phyloP scores from a whole-genome alignment of 2,329 filamentous ascomycete genomes.

The Xylariomycetidae sp. region DNA sequence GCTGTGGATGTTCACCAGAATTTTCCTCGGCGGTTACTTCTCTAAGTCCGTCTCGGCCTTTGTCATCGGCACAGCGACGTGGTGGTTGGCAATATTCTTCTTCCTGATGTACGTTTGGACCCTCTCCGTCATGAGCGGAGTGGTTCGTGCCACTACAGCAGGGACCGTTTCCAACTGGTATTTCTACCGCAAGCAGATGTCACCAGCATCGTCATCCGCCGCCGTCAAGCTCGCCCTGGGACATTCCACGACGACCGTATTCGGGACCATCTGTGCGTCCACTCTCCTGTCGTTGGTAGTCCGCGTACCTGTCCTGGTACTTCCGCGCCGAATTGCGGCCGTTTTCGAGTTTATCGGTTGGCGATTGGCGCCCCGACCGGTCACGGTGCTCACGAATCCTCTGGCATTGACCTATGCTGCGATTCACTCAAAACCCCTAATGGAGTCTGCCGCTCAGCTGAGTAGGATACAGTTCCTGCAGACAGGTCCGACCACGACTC shows the following conservation, averaged over 20 bases:
- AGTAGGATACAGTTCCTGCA: slow-evolving; percentile 79
- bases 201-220: slow-evolving; percentile 70
- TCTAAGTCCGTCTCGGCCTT: slow-evolving; percentile 59
- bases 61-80: slow-evolving; percentile 81
- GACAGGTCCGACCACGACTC: slow-evolving; percentile 68
- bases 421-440: slow-evolving; percentile 83
- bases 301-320: slow-evolving; percentile 76
- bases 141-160: slow-evolving; percentile 87
- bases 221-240: slow-evolving; percentile 78
- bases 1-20: slow-evolving; percentile 92
- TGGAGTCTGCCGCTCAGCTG: slow-evolving; percentile 71
- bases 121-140: slow-evolving; percentile 76
- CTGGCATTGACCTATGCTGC: slow-evolving; percentile 88
- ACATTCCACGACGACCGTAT: slow-evolving; percentile 80
- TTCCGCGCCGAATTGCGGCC: slow-evolving; percentile 64
- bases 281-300: slow-evolving; percentile 77
- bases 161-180: slow-evolving; percentile 99
- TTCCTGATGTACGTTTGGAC: slow-evolving; percentile 96
- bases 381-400: slow-evolving; percentile 83
- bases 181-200: slow-evolving; percentile 83
- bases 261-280: slow-evolving; percentile 87
- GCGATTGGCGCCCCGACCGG: slow-evolving; percentile 77
- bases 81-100: slow-evolving; percentile 93
- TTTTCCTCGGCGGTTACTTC: slow-evolving; percentile 90
- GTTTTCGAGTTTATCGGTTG: slow-evolving; percentile 71